A percentile compares a stretch with the other conserved stretches of the same genome.
Conservation (phyloP, 352 stramenopile species). For the Stramenopiles sp. region DNA sequence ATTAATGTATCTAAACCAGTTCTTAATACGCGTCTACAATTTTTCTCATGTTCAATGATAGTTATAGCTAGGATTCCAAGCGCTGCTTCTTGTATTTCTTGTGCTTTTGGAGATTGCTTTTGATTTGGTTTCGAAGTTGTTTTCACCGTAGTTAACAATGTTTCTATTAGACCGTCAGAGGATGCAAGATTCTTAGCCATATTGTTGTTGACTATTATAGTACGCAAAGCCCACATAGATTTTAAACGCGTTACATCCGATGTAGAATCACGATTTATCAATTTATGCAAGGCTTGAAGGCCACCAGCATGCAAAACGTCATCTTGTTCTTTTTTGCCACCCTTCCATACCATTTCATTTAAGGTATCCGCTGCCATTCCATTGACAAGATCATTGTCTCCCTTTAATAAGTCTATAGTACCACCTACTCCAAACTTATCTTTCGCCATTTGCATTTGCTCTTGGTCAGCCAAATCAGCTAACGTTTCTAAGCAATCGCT, state of each 20-base stretch:
- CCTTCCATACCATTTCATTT: slow-evolving; percentile 44
- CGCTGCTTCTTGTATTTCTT: neutral
- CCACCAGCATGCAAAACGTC: neutral
- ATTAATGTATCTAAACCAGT: neutral
- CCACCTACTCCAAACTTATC: slow-evolving; percentile 34
- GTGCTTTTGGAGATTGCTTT: neutral
- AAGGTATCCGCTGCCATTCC: slow-evolving; percentile 47
- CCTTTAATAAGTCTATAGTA: slow-evolving; percentile 39
- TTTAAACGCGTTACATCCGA: neutral
- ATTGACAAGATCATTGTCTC: slow-evolving; percentile 31
- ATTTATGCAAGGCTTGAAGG: neutral
- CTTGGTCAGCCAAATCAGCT: slow-evolving; percentile 34
- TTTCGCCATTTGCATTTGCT: slow-evolving; percentile 24
- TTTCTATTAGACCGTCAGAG: neutral
- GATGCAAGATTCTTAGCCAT: neutral
- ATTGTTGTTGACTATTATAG: neutral
- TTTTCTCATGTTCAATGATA: neutral
- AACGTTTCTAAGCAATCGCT: slow-evolving; percentile 46
- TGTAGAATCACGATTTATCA: neutral
- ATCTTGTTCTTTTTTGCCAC: neutral
- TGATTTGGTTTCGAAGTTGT: neutral
- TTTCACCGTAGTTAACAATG: neutral
- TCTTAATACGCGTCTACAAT: neutral
- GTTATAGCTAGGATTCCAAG: neutral
- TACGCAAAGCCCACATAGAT: neutral